Base-by-base conservation (phyloP, 2,329 filamentous ascomycete genomes). In the Paracoccidioides lutzii region DNA sequence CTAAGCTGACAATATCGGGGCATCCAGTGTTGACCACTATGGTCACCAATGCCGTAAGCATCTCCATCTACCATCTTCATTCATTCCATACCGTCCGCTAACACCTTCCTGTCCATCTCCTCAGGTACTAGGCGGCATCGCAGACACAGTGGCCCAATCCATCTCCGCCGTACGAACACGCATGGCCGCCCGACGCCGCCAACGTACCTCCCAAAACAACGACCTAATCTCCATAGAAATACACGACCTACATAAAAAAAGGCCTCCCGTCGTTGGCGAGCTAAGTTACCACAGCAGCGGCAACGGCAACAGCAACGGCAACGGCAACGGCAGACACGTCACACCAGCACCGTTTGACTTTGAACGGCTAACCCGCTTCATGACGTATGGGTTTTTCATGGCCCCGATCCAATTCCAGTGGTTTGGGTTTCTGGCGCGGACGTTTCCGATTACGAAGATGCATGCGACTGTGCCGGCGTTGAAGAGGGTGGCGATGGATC, bases 381-480 rank as follows among this genome's bases (percentile, higher is more conserved):
- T 97, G 89, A 86, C 88, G 4, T 98, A 97, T 70, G 90, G 90
- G 68, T 96, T 97, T 75, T 81, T 87, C 67, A 96, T 97, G 89
- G 90, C 93, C 4, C 93, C 93, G 0, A 65, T 96, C 37, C 91
- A 97, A 71, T 95, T 95, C 75, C 85, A 88, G 69, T 98, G 93
- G 93, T 97, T 97, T 73, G 81, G 82, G 53, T 90, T 95, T 70
- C 76, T 98, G 60, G 86, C 84, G 38, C 79, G 77, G 61, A 78
- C 83, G 8, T 98, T 98, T 66, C 93, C 93, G 4, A 83, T 96
- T 52, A 87, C 85, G 53, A 89, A 91, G 76, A 80, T 77, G 9
- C 81, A 81, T 63, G 84, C 84, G 2, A 85, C 89, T 52, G 75
- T 78, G 2, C 89, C 90, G 37, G 89, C 89, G 3, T 72, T 97